Base-by-base conservation (phyloP, 2,329 filamentous ascomycete species). In the Clonostachys rhizophaga region DNA sequence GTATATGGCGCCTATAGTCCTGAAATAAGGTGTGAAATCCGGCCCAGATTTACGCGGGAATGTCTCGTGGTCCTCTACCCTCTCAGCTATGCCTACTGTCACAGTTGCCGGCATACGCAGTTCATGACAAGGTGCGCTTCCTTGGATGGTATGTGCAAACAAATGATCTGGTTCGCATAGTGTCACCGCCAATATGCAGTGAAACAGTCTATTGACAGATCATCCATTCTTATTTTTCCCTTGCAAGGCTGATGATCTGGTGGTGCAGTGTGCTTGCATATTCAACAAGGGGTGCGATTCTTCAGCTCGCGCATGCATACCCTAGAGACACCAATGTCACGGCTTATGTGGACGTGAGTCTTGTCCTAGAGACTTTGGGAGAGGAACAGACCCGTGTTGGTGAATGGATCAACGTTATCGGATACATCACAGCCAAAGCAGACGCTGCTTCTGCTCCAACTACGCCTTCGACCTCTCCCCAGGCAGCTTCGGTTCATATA, bases 391-490 rank as follows among this genome's bases (percentile, higher is more conserved):
- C 87, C 45, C 76, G 83, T 44, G 69, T 87, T 24, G 92, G 92
- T n/a, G 78, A 86, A 50, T 96, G 91, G 91, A 67, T 96, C 44
- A 95, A 96, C 61, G 76, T 96, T 5, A 80, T 96, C 54, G 92
- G 91, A 6, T 95, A 95, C 62, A 72, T 91, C 46, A 75, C 71
- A 35, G 13, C 24, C 16, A 45, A 34, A 6, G 12, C 36, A n/a
- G 17, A n/a, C 14, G 36, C 14, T 39, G 12, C 14, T 39, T n/a
- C 36, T 18, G 36, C 14, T 39, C 11, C 40, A 46, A 41, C 35
- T 43, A 17, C 45, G 44, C 42, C 40, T 39, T 39, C 45, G 18
- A 41, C 48, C 42, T 48, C 51, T 43, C 3, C 24, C 8, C 24
- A 30, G 24, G 24, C 24, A 30, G 24, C 24, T 30, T 30, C 24